Evolutionary conservation across 441 rosid genomes (phyloP), one percentile per base, ranked within the genome.

Genomic region (Lepidium campestre): DNA sequence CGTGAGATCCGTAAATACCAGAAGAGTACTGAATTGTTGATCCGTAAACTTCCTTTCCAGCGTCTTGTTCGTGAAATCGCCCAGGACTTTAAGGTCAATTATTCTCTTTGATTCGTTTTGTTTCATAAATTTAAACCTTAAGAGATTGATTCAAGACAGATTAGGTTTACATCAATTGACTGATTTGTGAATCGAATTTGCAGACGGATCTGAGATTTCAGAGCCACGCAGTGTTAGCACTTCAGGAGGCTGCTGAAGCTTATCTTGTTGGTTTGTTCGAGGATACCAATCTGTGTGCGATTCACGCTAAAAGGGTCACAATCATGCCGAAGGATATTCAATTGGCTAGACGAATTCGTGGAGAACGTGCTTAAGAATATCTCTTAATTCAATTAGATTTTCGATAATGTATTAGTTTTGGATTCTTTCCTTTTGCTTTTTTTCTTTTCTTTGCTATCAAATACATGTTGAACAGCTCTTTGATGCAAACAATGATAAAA

Each of bases 1-100:
- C 88, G 88, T 79, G 85, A 81, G 67, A 81, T 81, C 20, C 79
- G 85, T 17, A 80, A 80, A 32, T 81, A 75, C 72, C 82, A 80
- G 66, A 80, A 80, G 76, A 80, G 84, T 11, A 78, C 82, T 1
- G 82, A 81, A 45, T 68, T 80, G 59, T 35, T 80, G 74, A 80
- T 80, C 75, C 73, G 84, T 23, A 80, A 78, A 44, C 75, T 80
- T 2, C 84, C 79, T 0, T 80, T 78, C 74, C 84, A 80, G 68
- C 77, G 83, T 62, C 85, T 77, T 15, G 83, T 79, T 17, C 85
- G 83, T 69, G 85, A 81, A 46, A 79, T 81, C 29, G 85, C 85
- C 10, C 85, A 81, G 74, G 83, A 81, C 37, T 82, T 79, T 41
- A 79, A 79, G 82, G 84, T 80, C 42, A 32, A 17, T 25, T 5